phyloP scores from a whole-genome alignment of 1,139 yeast species.

The Saccharomyces hybrid region DNA sequence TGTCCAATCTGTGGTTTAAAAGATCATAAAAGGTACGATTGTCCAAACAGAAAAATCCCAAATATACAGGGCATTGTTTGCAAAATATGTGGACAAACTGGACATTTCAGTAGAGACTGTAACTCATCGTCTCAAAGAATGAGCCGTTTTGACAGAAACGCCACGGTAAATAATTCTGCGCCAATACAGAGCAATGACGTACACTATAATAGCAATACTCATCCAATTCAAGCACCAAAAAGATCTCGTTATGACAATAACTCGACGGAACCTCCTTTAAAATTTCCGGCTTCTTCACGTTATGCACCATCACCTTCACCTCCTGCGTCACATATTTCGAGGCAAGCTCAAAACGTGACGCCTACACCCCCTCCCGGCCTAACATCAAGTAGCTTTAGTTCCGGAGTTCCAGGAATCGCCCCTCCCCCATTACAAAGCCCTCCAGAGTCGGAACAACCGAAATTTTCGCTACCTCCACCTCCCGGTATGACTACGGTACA shows the following conservation, averaged over 20 bases:
- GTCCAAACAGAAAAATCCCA: slow-evolving; percentile 48
- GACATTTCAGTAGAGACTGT: slow-evolving; percentile 89
- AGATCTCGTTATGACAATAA: not conserved
- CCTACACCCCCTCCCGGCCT: slow-evolving; percentile 7
- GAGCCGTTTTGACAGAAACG: not conserved
- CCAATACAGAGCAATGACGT: not conserved
- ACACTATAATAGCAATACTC: not conserved
- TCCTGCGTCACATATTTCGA: not conserved
- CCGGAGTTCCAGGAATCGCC: not conserved
- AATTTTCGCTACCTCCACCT: not conserved
- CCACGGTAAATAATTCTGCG: not conserved
- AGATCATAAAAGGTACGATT: slow-evolving; percentile 56
- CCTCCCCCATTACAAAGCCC: not conserved
- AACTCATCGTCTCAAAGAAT: slow-evolving; percentile 30
- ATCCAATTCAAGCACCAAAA: not conserved
- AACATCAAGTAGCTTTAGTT: slow-evolving; percentile 1
- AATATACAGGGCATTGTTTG: slow-evolving; percentile 55
- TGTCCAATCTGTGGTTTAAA: slow-evolving; percentile 50
- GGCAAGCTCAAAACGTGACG: not conserved
- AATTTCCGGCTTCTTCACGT: not conserved
- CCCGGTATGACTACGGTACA: not conserved
- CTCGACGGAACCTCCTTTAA: not conserved
- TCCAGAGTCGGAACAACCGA: not conserved
- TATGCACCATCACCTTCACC: not conserved
- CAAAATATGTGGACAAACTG: slow-evolving; percentile 68